Evolutionary conservation across 2,329 filamentous ascomycete genomes (phyloP).

Genomic region (Phialophora tarda): DNA sequence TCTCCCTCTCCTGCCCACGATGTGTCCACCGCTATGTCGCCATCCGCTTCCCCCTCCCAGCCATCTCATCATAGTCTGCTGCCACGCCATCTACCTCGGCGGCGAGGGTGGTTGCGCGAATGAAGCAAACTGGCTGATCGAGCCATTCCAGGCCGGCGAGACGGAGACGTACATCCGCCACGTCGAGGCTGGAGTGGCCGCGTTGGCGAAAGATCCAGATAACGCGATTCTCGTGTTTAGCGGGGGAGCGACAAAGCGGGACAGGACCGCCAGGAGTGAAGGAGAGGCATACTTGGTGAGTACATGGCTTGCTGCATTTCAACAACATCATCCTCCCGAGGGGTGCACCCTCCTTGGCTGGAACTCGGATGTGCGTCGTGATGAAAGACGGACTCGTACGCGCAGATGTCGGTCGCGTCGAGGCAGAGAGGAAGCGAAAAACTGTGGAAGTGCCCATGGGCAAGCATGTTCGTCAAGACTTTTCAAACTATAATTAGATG

Average conservation of each 20-base stretch:
- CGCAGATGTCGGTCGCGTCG: too few species aligned
- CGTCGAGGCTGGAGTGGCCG: slow-evolving; percentile 66
- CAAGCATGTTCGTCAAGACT: too few species aligned
- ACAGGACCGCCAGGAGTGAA: slow-evolving; percentile 23
- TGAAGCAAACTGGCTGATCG: slow-evolving; percentile 64
- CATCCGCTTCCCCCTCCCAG: not conserved
- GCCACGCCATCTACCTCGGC: slow-evolving; percentile 78
- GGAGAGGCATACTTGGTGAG: slow-evolving; percentile 35
- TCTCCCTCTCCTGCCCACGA: not conserved
- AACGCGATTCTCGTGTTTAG: slow-evolving; percentile 70
- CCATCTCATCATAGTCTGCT: slow-evolving; percentile 81
- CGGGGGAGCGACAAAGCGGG: slow-evolving; percentile 58
- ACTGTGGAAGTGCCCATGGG: not conserved
- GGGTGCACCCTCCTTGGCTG: too few species aligned
- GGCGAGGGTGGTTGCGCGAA: slow-evolving; percentile 45
- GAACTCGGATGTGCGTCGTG: too few species aligned
- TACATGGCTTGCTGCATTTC: not conserved
- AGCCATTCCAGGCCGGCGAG: slow-evolving; percentile 77
- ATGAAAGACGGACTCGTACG: too few species aligned
- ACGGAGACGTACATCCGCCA: slow-evolving; percentile 80
- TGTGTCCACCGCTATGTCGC: not conserved
- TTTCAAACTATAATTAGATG: too few species aligned
- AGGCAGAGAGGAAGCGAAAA: not conserved
- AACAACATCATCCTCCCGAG: too few species aligned
- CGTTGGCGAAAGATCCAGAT: slow-evolving; percentile 53